Percentiles rank a stretch among this genome's conserved stretches.
These are phyloP conservation scores for Eimeria maxima DNA, from an alignment of 169 alveolate genomes.

Conservation along the genomic window DNA sequence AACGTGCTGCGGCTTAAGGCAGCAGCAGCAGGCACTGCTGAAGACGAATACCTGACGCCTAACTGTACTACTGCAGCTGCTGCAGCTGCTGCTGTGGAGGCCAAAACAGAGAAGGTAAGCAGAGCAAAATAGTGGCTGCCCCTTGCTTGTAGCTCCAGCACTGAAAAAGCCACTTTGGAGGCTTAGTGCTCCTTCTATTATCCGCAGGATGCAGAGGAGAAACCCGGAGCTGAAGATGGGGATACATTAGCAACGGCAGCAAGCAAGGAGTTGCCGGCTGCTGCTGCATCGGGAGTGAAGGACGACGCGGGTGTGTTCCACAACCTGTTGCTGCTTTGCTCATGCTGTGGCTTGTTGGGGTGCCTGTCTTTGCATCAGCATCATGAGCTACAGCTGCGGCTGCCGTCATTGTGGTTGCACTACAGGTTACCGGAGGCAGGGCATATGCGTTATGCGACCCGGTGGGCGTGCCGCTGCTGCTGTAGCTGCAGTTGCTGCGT, in stretches of 20 bases:
- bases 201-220: constrained; percentile 38
- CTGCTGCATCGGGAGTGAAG: constrained; percentile 10
- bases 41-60: constrained; percentile 28
- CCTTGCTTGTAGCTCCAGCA: neutral
- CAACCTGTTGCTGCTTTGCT: neutral
- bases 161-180: neutral
- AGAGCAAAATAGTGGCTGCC: neutral
- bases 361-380: neutral
- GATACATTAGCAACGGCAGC: neutral
- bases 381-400: too few species aligned
- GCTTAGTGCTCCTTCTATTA: neutral
- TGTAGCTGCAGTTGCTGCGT: neutral
- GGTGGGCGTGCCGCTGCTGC: constrained; percentile 22
- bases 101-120: constrained; percentile 16
- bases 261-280: constrained; percentile 3
- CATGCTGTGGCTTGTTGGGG: neutral
- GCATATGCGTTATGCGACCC: neutral
- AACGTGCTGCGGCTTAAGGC: constrained; percentile 65
- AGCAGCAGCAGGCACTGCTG: neutral
- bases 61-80: constrained; percentile 26
- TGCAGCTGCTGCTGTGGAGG: neutral
- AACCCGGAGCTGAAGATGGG: neutral
- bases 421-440: neutral
- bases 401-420: neutral
- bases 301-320: neutral